Conservation (phyloP, 2,329 filamentous ascomycete genomes). For the Boeremia lycopersici region DNA sequence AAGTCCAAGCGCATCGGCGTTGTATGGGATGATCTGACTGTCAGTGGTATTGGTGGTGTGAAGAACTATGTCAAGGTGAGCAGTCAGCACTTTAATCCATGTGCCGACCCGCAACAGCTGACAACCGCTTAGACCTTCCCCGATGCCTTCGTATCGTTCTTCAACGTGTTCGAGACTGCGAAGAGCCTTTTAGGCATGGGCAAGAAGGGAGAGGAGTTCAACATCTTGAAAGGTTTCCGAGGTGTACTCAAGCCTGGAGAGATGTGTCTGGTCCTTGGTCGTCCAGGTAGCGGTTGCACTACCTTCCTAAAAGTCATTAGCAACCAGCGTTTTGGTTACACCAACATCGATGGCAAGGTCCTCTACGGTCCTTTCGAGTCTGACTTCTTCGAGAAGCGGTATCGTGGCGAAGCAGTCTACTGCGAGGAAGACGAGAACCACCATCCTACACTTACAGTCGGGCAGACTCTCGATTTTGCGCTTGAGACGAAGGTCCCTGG, state of each 20-base stretch:
- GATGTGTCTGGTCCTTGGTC: constrained; percentile 84
- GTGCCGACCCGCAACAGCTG: constrained; percentile 13
- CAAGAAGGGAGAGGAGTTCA: constrained; percentile 71
- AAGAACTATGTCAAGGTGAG: constrained; percentile 67
- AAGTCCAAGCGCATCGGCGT: constrained; percentile 74
- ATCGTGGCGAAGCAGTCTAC: constrained; percentile 83
- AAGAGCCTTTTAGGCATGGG: constrained; percentile 68
- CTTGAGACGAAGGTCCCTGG: constrained; percentile 84
- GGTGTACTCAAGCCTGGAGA: constrained; percentile 70
- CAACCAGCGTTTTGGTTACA: constrained; percentile 64
- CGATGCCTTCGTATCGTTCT: constrained; percentile 75
- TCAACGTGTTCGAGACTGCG: constrained; percentile 73
- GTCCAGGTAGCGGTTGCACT: constrained; percentile 68
- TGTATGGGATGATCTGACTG: constrained; percentile 77
- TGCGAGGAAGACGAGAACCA: constrained; percentile 88
- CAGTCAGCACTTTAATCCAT: constrained; percentile 20
- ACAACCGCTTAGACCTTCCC: constrained; percentile 67
- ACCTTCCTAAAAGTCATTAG: constrained; percentile 61
- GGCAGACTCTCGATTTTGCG: constrained; percentile 85
- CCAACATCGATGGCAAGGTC: constrained; percentile 72
- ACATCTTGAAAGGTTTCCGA: constrained; percentile 74
- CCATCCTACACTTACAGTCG: constrained; percentile 82
- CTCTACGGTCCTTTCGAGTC: constrained; percentile 76
- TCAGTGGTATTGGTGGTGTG: constrained; percentile 74
- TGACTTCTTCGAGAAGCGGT: constrained; percentile 71